Percentiles rank a stretch among this genome's conserved stretches.
phyloP scores from a whole-genome alignment of 2,329 filamentous ascomycete species.

The Neonectria neomacrospora region DNA sequence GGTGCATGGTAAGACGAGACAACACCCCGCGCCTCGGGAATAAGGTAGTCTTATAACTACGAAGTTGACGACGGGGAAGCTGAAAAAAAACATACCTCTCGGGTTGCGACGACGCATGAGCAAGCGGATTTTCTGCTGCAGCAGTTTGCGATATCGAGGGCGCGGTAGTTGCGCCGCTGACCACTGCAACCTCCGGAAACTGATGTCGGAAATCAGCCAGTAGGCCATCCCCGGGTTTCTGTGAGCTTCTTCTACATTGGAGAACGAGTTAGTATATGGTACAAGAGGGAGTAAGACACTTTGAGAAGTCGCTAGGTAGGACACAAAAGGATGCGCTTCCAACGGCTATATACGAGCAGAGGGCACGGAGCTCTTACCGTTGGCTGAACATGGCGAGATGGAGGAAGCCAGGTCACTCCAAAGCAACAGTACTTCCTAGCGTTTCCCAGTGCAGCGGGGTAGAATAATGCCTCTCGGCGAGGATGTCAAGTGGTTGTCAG shows the following conservation, averaged over 20 bases:
- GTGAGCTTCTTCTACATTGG: slow-evolving; percentile 73
- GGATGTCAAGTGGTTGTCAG: slow-evolving; percentile 18
- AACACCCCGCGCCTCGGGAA: background rate
- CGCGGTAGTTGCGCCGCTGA: slow-evolving; percentile 58
- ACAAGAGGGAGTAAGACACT: background rate
- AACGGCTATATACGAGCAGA: background rate
- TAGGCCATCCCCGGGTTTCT: slow-evolving; percentile 88
- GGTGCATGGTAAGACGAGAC: background rate
- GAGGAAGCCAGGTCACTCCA: slow-evolving; percentile 33
- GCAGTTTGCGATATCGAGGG: slow-evolving; percentile 52
- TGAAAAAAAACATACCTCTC: slow-evolving; percentile 44
- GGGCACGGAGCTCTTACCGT: slow-evolving; percentile 37
- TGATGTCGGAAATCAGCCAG: slow-evolving; percentile 85
- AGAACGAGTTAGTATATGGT: background rate
- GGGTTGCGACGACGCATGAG: slow-evolving; percentile 37
- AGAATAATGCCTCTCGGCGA: slow-evolving; percentile 19
- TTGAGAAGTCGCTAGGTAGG: background rate
- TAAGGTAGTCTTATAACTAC: background rate
- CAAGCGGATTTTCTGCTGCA: slow-evolving; percentile 41
- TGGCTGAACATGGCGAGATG: slow-evolving; percentile 46
- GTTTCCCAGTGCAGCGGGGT: slow-evolving; percentile 27
- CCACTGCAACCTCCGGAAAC: slow-evolving; percentile 78
- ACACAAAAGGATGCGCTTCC: background rate
- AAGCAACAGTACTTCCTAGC: slow-evolving; percentile 29
- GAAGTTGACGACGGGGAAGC: background rate